Percentiles rank a stretch among this genome's conserved stretches.
These are phyloP conservation scores for Capsella rubella DNA, from an alignment of 441 rosid genomes.

Conservation along the genomic window DNA sequence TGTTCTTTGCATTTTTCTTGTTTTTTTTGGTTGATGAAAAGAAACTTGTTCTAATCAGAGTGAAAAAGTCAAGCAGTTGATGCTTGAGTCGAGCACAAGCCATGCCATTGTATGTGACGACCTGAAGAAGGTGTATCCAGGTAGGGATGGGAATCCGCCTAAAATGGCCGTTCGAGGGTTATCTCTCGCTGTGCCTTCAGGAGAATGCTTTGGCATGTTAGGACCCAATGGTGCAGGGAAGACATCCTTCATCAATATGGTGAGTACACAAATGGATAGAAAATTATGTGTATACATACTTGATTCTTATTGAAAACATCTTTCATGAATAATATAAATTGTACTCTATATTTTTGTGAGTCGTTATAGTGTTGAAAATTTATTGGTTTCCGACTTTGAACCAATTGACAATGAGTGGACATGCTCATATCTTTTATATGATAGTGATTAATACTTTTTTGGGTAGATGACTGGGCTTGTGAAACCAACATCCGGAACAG, in stretches of 20 bases:
- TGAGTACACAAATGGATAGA: constrained; percentile 42
- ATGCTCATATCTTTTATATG: background rate
- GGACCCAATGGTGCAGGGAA: constrained; percentile 99
- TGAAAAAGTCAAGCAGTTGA: constrained; percentile 76
- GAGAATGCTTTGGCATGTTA: constrained; percentile 98
- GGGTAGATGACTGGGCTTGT: constrained; percentile 92
- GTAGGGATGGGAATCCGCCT: constrained; percentile 88
- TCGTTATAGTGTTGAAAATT: background rate
- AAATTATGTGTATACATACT: background rate
- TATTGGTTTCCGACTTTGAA: background rate
- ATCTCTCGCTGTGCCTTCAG: constrained; percentile 87
- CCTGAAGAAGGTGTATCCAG: constrained; percentile 81
- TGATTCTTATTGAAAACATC: background rate
- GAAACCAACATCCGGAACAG: constrained; percentile 85
- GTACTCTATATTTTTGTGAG: background rate
- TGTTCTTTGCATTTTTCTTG: constrained; percentile 12
- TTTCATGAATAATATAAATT: background rate
- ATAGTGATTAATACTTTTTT: constrained; percentile 1
- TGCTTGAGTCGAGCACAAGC: constrained; percentile 61
- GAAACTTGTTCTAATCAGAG: constrained; percentile 48
- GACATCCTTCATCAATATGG: constrained; percentile 95
- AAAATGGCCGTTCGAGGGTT: constrained; percentile 85
- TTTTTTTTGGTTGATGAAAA: constrained; percentile 19
- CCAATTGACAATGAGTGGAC: background rate
- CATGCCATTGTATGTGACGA: constrained; percentile 76